phyloP scores from a whole-genome alignment of 805 yeast species.

The Cyberlindnera nakhonratchasimensis region DNA sequence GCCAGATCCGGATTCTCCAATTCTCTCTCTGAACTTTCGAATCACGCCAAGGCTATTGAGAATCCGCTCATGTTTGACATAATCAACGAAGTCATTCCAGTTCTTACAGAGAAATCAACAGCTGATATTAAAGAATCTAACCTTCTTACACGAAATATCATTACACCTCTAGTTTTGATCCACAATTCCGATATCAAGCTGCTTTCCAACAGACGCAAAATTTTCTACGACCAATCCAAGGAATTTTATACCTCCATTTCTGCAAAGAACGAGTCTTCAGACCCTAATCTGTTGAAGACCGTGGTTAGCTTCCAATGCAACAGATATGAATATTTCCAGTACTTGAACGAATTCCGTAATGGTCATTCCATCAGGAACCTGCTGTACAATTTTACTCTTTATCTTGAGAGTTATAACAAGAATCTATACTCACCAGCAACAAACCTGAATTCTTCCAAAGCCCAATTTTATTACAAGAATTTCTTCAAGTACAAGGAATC shows the following conservation, averaged over 20 bases:
- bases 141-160: constrained; percentile 13
- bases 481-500: constrained; percentile 12
- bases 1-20: constrained; percentile 18
- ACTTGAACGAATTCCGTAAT: constrained; percentile 30
- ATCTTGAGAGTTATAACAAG: constrained; percentile 9
- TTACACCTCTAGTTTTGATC: constrained; percentile 17
- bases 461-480: constrained; percentile 14
- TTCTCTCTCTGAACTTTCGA: constrained; percentile 18
- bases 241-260: constrained; percentile 8
- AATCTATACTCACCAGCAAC: neutral
- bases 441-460: constrained; percentile 11
- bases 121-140: constrained; percentile 22
- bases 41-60: constrained; percentile 8
- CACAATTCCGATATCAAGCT: constrained; percentile 24
- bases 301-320: constrained; percentile 37
- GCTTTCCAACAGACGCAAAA: constrained; percentile 11
- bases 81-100: constrained; percentile 14
- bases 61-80: constrained; percentile 15
- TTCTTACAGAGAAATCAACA: constrained; percentile 20
- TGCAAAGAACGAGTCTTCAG: constrained; percentile 19
- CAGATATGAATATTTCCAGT: constrained; percentile 45
- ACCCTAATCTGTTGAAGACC: constrained; percentile 35
- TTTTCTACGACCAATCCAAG: constrained; percentile 13
- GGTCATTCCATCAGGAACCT: constrained; percentile 24
- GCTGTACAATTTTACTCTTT: constrained; percentile 12